A percentile compares a stretch with the other conserved stretches of the same genome.
Evolutionary conservation across 371 early-diverging fungal genomes (phyloP).

Genomic region (Syncephalastrum sp.): DNA sequence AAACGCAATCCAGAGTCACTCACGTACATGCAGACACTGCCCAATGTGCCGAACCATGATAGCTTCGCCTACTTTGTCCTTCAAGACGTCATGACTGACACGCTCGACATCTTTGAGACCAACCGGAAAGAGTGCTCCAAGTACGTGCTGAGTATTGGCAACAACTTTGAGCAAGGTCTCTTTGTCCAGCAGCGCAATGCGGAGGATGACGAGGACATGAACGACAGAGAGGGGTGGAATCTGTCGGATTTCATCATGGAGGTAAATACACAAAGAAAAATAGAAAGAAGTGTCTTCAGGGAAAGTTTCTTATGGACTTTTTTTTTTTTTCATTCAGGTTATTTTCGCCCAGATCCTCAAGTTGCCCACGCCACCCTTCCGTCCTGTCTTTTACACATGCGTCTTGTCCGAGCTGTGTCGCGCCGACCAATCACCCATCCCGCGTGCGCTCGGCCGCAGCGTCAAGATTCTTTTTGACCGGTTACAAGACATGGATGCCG

Average conservation of each 20-base stretch:
- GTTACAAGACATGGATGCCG: slow-evolving; percentile 79
- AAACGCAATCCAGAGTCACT: neutral
- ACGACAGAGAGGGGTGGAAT: slow-evolving; percentile 32
- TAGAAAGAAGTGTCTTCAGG: neutral
- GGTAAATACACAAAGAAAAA: slow-evolving; percentile 15
- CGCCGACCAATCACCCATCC: slow-evolving; percentile 63
- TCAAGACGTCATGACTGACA: slow-evolving; percentile 78
- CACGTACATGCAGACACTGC: slow-evolving; percentile 14
- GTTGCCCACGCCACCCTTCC: slow-evolving; percentile 66
- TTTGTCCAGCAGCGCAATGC: slow-evolving; percentile 39
- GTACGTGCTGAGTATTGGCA: slow-evolving; percentile 61
- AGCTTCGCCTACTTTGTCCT: slow-evolving; percentile 73
- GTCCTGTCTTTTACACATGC: slow-evolving; percentile 77
- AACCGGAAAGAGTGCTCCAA: slow-evolving; percentile 83
- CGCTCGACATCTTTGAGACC: slow-evolving; percentile 71
- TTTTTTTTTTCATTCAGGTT: slow-evolving; percentile 14
- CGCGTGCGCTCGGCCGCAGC: slow-evolving; percentile 59
- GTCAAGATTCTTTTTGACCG: slow-evolving; percentile 64
- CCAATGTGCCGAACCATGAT: slow-evolving; percentile 49
- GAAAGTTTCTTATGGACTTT: neutral
- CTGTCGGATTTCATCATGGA: slow-evolving; percentile 39
- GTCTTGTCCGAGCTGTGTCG: slow-evolving; percentile 83
- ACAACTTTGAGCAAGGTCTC: slow-evolving; percentile 55
- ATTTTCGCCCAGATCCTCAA: slow-evolving; percentile 69
- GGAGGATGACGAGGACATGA: slow-evolving; percentile 17